Evolutionary conservation across 345 rosid species (phyloP), one percentile per base, ranked within the genome.

Genomic region (Fremontodendron californicum): DNA sequence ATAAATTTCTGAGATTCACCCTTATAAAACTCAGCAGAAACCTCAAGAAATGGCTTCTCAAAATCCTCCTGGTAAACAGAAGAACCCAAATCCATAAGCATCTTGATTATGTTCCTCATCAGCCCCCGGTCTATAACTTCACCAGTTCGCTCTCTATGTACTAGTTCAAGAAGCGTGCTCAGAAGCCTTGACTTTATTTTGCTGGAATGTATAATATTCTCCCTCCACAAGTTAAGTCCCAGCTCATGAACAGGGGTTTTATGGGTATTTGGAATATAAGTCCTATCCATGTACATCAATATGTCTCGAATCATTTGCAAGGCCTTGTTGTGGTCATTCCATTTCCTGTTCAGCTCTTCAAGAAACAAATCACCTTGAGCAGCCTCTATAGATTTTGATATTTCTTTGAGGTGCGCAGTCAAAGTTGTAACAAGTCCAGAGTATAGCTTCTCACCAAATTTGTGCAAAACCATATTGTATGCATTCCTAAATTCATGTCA

Each of bases 221-320:
- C 98, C 87, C 93, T 93, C 99, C 99, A 96, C 67, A 93, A 85
- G 72, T 84, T 93, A 58, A 96, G 87, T 49, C 99, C 99, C 79
- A 93, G 90, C 61, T 94, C 96, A 54, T 93, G 94, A 79, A 96
- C 99, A 46, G 97, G 93, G 43, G 97, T 91, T 77, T 91, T 91
- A 39, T 86, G 90, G 37, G 87, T 76, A 79, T 91, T 90, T 42
- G 88, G 93, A 74, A 96, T 90, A 83, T 88, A 96, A 33, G 97
- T 93, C 77, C 98, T 92, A 73, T 93, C 99, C 98, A 93, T 93
- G 85, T 96, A 96, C 99, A 93, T 96, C 82, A 96, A 87, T 67
- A 96, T 96, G 83, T 96, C 99, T 43, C 99, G 83, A 73, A 96
- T 93, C 98, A 93, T 96, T 74, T 93, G 96, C 78, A 96, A 75